Evolutionary conservation across 2,329 filamentous ascomycete species (phyloP).

Genomic region (Tolypocladium ovalisporum): DNA sequence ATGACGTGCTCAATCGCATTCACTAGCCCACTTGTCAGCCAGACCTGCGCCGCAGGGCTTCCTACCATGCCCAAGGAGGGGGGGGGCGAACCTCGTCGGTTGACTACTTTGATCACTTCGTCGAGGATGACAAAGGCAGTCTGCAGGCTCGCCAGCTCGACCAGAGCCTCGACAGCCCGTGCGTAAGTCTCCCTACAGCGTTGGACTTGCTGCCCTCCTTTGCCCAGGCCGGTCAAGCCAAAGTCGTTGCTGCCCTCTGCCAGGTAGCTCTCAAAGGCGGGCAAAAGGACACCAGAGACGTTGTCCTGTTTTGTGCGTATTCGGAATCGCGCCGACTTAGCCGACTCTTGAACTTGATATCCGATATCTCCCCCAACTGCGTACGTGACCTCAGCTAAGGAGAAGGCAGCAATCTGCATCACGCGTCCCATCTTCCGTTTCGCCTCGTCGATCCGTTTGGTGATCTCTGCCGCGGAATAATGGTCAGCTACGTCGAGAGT

Average conservation of each 20-base stretch:
- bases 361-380: constrained; percentile 91
- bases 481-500: constrained; percentile 3
- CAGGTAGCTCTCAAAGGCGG: constrained; percentile 84
- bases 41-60: constrained; percentile 7
- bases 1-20: constrained; percentile 97
- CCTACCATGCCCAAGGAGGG: constrained; percentile 1
- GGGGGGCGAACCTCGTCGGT: constrained; percentile 62
- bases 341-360: constrained; percentile 95
- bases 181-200: constrained; percentile 92
- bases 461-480: constrained; percentile 58
- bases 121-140: constrained; percentile 97
- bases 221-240: constrained; percentile 86
- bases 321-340: constrained; percentile 83
- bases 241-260: constrained; percentile 92
- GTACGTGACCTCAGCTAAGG: constrained; percentile 92
- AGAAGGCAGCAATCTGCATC: constrained; percentile 98
- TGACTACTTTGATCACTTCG: constrained; percentile 98
- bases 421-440: constrained; percentile 99
- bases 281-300: constrained; percentile 90
- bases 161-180: constrained; percentile 86
- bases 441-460: constrained; percentile 91
- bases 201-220: constrained; percentile 95
- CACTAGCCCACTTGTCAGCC: constrained; percentile 37
- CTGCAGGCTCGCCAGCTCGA: constrained; percentile 88
- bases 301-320: constrained; percentile 96